Conservation (phyloP, 2,329 filamentous ascomycete species). For the Aspergillus floridensis region DNA sequence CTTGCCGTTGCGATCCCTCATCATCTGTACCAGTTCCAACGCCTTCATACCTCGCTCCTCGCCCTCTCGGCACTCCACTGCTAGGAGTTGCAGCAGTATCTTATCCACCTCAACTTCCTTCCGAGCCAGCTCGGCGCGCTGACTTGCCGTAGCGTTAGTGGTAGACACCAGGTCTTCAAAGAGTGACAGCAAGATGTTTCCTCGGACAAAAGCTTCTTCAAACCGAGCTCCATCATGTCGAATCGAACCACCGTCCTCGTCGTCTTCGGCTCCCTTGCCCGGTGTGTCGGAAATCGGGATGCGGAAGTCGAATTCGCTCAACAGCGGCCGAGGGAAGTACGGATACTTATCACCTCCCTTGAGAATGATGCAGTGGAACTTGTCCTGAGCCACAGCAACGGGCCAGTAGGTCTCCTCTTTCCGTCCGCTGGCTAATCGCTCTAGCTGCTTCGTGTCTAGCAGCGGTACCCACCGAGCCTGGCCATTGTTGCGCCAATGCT, state of each 20-base stretch:
- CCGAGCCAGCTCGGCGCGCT: conserved; percentile 65
- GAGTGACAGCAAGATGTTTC: conserved; percentile 69
- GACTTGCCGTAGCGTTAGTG: conserved; percentile 61
- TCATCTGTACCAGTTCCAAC: conserved; percentile 80
- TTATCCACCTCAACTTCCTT: conserved; percentile 87
- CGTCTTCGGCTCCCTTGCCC: conserved; percentile 36
- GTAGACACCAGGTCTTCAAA: conserved; percentile 70
- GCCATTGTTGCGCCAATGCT: conserved; percentile 85
- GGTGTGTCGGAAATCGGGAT: conserved; percentile 68
- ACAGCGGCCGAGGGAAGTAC: conserved; percentile 83
- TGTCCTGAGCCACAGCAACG: conserved; percentile 84
- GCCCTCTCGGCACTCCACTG: conserved; percentile 83
- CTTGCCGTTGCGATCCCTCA: conserved; percentile 78
- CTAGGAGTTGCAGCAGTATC: conserved; percentile 81
- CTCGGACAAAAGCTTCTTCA: conserved; percentile 78
- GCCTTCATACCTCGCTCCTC: conserved; percentile 95
- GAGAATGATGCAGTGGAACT: conserved; percentile 98
- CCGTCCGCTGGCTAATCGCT: conserved; percentile 76
- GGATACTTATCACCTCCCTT: conserved; percentile 92
- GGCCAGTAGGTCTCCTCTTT: conserved; percentile 94
- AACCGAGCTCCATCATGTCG: conserved; percentile 51
- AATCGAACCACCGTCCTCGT: conserved; percentile 38
- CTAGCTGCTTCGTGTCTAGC: conserved; percentile 80
- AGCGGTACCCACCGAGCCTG: conserved; percentile 90
- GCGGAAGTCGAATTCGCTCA: conserved; percentile 90